phyloP scores from a whole-genome alignment of 768 basidiomycete species.

The Macrocybe gigantea region DNA sequence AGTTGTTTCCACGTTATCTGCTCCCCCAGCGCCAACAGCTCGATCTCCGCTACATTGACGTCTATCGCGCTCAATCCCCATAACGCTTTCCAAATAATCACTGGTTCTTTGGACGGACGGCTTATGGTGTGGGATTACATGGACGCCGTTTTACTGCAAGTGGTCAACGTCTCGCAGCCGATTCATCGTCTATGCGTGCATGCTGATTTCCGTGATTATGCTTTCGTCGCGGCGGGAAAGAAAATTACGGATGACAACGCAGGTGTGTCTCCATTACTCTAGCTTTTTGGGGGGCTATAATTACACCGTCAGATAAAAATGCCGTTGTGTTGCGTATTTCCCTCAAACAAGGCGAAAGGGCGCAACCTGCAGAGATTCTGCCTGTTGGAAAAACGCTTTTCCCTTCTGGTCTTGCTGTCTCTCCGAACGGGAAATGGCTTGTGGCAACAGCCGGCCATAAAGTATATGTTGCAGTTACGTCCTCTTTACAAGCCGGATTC shows the following conservation, averaged over 20 bases:
- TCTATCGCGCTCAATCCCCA: constrained; percentile 73
- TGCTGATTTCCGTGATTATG: constrained; percentile 54
- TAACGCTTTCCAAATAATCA: constrained; percentile 87
- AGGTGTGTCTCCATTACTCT: constrained; percentile 16
- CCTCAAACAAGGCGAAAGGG: constrained; percentile 40
- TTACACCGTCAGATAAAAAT: constrained; percentile 37
- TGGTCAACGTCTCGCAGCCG: constrained; percentile 62
- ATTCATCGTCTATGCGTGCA: constrained; percentile 72
- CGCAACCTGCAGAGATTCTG: constrained; percentile 42
- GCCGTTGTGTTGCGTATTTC: constrained; percentile 61
- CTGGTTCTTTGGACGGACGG: constrained; percentile 77
- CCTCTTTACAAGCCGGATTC: constrained; percentile 58
- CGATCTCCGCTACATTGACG: constrained; percentile 51
- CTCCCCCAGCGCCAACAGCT: constrained; percentile 32
- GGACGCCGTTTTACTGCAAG: constrained; percentile 74
- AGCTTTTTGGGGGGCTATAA: no score
- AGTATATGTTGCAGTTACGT: constrained; percentile 64
- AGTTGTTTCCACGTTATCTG: constrained; percentile 77
- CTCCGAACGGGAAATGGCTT: constrained; percentile 73
- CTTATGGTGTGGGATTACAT: constrained; percentile 92
- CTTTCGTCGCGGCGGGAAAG: constrained; percentile 67
- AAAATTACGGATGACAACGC: constrained; percentile 26
- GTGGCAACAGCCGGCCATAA: constrained; percentile 72
- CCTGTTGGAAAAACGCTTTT: constrained; percentile 63
- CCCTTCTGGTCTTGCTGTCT: constrained; percentile 62